Evolutionary conservation across 2,329 filamentous ascomycete species (phyloP).

Genomic region (Thielaviopsis euricoi): DNA sequence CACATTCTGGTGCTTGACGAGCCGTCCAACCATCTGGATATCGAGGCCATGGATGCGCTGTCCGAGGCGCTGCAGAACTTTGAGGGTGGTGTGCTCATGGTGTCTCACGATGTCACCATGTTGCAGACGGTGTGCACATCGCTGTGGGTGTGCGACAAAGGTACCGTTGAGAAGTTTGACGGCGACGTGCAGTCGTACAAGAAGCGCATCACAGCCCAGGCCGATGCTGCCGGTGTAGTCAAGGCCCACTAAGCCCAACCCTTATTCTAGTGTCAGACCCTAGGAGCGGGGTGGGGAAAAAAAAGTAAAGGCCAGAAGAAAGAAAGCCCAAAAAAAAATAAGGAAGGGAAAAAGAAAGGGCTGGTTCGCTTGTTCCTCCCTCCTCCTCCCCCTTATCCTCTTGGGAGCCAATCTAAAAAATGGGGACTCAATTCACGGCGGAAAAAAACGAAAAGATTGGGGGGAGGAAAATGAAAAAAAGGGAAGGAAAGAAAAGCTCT

Average conservation of each 20-base stretch:
- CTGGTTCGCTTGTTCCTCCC: too few species aligned
- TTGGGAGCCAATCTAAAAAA: too few species aligned
- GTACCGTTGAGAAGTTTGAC: slow-evolving; percentile 88
- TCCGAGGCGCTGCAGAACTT: slow-evolving; percentile 71
- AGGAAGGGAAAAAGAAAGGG: too few species aligned
- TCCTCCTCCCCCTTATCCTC: too few species aligned
- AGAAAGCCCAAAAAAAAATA: too few species aligned
- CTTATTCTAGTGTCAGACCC: neutral
- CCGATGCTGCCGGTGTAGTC: slow-evolving; percentile 75
- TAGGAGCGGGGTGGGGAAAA: too few species aligned
- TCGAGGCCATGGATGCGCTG: slow-evolving; percentile 96
- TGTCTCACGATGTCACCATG: slow-evolving; percentile 98
- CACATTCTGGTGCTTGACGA: slow-evolving; percentile 97
- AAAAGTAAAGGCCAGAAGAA: neutral
- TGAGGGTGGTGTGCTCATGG: slow-evolving; percentile 92
- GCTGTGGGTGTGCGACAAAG: slow-evolving; percentile 91
- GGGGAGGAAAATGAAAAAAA: too few species aligned
- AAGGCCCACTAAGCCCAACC: slow-evolving; percentile 33
- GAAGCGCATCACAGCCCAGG: slow-evolving; percentile 84
- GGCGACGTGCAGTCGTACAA: slow-evolving; percentile 95
- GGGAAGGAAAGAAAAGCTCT: too few species aligned
- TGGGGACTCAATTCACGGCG: too few species aligned
- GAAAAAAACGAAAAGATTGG: too few species aligned
- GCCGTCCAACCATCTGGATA: slow-evolving; percentile 96
- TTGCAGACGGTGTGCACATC: slow-evolving; percentile 87